phyloP scores from a whole-genome alignment of 2,329 filamentous ascomycete species.

The Penicillium occitanis region DNA sequence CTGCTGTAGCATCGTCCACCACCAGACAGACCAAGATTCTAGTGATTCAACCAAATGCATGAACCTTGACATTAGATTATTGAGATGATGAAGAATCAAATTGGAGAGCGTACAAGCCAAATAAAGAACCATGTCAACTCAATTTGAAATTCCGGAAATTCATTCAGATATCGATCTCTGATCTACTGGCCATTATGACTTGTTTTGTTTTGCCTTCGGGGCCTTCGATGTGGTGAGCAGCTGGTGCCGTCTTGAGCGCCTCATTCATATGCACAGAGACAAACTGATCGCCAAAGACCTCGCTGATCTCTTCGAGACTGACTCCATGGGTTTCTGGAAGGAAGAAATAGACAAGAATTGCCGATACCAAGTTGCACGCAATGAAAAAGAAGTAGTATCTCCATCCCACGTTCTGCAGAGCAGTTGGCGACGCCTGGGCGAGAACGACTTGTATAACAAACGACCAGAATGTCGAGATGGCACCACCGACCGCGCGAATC shows the following conservation, averaged over 20 bases:
- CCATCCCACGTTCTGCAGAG: neutral
- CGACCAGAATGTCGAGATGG: neutral
- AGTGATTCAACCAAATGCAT: neutral
- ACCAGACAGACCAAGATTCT: neutral
- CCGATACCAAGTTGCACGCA: neutral
- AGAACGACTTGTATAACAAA: neutral
- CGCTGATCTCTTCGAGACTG: neutral
- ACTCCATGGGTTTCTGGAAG: neutral
- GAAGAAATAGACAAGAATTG: neutral
- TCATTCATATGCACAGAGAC: neutral
- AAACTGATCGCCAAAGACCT: neutral
- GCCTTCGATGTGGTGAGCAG: neutral
- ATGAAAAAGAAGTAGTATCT: neutral
- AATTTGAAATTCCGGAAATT: neutral
- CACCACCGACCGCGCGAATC: slow-evolving; percentile 15
- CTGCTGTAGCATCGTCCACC: neutral
- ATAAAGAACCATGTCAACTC: neutral
- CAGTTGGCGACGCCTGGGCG: neutral
- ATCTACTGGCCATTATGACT: neutral
- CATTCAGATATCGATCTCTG: neutral
- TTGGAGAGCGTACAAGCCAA: neutral
- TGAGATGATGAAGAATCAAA: neutral
- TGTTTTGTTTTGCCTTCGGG: neutral
- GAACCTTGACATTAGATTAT: neutral
- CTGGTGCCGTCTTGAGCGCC: neutral